These are phyloP conservation scores for Dictyostelium citrinum DNA, from an alignment of 78 protist species.

Conservation along the genomic window DNA sequence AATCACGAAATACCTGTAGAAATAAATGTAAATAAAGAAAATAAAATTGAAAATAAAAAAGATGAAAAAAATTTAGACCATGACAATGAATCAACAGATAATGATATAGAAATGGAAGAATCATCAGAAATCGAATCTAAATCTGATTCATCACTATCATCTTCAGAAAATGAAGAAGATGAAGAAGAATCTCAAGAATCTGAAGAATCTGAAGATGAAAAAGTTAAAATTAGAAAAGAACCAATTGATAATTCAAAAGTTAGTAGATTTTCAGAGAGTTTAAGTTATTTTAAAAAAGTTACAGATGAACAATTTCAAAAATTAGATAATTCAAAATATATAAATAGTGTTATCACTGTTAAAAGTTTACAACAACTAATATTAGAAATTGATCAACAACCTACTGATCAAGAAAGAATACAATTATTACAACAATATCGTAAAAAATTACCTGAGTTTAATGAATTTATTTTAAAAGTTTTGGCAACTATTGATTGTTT, in stretches of 20 bases:
- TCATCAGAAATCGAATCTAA: neutral
- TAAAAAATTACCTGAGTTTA: slow-evolving; percentile 53
- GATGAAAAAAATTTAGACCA: neutral
- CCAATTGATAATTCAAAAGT: neutral
- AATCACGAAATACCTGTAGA: neutral
- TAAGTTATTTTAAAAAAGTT: slow-evolving; percentile 33
- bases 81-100: neutral
- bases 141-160: neutral
- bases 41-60: neutral
- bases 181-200: neutral
- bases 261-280: neutral
- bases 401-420: slow-evolving; percentile 1
- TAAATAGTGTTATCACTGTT: slow-evolving; percentile 1
- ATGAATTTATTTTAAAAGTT: slow-evolving; percentile 44
- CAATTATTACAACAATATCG: slow-evolving; percentile 9
- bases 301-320: slow-evolving; percentile 25
- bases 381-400: slow-evolving; percentile 23
- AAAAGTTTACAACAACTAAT: slow-evolving; percentile 23
- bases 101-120: neutral
- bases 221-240: neutral
- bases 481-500: slow-evolving; percentile 42
- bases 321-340: slow-evolving; percentile 36
- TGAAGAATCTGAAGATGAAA: neutral
- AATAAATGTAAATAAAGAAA: neutral
- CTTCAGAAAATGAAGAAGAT: neutral